phyloP scores from a whole-genome alignment of 129 eudicot species.

The Centella asiatica region DNA sequence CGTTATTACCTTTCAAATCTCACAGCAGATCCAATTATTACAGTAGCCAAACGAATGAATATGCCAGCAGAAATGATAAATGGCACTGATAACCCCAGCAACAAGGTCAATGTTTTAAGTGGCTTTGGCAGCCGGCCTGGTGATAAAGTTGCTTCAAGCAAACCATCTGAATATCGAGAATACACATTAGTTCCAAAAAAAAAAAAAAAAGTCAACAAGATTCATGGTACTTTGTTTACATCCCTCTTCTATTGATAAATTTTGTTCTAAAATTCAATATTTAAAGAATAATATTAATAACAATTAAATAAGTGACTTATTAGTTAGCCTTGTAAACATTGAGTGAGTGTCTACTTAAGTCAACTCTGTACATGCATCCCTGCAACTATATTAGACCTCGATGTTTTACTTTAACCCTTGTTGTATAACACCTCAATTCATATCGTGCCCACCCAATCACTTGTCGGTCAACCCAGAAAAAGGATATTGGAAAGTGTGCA shows the following conservation, averaged over 20 bases:
- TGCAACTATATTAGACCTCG: too few species aligned
- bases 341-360: background rate
- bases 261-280: too few species aligned
- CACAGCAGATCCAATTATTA: constrained; percentile 60
- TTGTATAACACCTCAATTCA: too few species aligned
- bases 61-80: constrained; percentile 74
- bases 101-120: constrained; percentile 67
- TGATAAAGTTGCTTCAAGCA: constrained; percentile 92
- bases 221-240: background rate
- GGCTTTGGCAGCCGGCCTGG: constrained; percentile 73
- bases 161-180: constrained; percentile 59
- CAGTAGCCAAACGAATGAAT: constrained; percentile 57
- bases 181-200: constrained; percentile 14
- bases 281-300: background rate
- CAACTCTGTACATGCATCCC: background rate
- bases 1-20: constrained; percentile 72
- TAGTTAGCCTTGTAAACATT: background rate
- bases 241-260: background rate
- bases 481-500: background rate
- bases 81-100: constrained; percentile 64
- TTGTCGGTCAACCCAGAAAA: too few species aligned
- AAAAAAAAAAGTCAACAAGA: background rate
- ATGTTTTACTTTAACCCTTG: too few species aligned
- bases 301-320: background rate
- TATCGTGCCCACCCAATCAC: too few species aligned